Evolutionary conservation across 495 filamentous ascomycete species (phyloP).

Genomic region (Trichocladium uniseriatum): DNA sequence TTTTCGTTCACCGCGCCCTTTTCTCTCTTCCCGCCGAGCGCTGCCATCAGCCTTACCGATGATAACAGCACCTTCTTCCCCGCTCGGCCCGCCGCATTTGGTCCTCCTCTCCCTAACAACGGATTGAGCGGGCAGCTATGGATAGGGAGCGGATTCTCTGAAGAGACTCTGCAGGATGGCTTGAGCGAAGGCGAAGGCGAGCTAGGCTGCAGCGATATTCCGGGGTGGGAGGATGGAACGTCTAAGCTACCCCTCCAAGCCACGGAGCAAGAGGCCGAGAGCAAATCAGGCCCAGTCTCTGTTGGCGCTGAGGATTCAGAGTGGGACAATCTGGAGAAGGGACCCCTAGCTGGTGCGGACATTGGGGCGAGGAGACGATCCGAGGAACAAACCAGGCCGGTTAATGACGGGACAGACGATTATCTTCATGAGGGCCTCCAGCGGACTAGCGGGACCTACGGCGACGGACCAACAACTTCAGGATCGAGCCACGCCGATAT

Average conservation of each 20-base stretch:
- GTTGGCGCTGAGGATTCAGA: slow-evolving; percentile 10
- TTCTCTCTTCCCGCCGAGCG: slow-evolving; percentile 86
- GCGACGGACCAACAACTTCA: slow-evolving; percentile 27
- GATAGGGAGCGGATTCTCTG: slow-evolving; percentile 83
- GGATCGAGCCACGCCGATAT: slow-evolving; percentile 73
- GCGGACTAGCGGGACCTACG: slow-evolving; percentile 24
- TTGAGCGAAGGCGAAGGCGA: slow-evolving; percentile 71
- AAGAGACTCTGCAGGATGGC: slow-evolving; percentile 56
- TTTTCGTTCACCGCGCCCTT: slow-evolving; percentile 45
- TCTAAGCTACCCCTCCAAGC: slow-evolving; percentile 22
- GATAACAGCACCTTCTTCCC: slow-evolving; percentile 97
- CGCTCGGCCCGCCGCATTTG: slow-evolving; percentile 87
- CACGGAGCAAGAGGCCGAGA: slow-evolving; percentile 10
- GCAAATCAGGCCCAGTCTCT: slow-evolving; percentile 8
- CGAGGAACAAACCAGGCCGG: slow-evolving; percentile 10
- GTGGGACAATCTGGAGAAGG: slow-evolving; percentile 13
- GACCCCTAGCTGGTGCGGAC: slow-evolving; percentile 21
- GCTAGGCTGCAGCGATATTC: slow-evolving; percentile 96
- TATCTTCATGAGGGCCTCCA: slow-evolving; percentile 64
- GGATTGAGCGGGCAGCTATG: slow-evolving; percentile 80
- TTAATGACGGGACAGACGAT: slow-evolving; percentile 85
- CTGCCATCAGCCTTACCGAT: slow-evolving; percentile 90
- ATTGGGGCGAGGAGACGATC: slow-evolving; percentile 14
- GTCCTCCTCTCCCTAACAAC: slow-evolving; percentile 61
- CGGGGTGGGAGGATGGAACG: slow-evolving; percentile 62